Conservation (phyloP, 352 stramenopile genomes). For the Phytopythium helicoides region DNA sequence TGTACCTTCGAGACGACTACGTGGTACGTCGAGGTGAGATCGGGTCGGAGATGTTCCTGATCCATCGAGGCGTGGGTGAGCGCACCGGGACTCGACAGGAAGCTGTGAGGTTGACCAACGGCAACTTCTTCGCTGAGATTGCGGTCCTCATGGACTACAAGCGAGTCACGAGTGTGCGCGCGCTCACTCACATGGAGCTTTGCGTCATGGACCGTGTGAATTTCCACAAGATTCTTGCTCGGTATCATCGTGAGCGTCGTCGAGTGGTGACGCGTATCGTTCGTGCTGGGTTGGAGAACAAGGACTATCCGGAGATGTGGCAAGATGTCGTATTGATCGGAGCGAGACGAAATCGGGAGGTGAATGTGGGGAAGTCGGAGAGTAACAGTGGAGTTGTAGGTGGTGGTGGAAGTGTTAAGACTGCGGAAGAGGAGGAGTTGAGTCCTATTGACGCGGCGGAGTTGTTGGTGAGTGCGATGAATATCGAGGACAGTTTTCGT, state of each 20-base stretch:
- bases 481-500: background rate
- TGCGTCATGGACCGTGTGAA: slow-evolving; percentile 9
- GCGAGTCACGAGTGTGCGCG: slow-evolving; percentile 13
- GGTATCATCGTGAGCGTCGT: slow-evolving; percentile 15
- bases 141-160: slow-evolving; percentile 25
- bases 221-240: slow-evolving; percentile 18
- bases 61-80: slow-evolving; percentile 25
- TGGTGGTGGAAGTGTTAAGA: background rate
- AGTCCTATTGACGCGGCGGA: slow-evolving; percentile 3
- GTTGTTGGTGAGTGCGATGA: slow-evolving; percentile 5
- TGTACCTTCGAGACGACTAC: slow-evolving; percentile 28
- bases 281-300: slow-evolving; percentile 11
- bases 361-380: background rate
- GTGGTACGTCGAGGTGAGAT: slow-evolving; percentile 24
- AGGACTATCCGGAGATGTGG: slow-evolving; percentile 21
- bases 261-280: slow-evolving; percentile 19
- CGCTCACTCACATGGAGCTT: slow-evolving; percentile 20
- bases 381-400: no score
- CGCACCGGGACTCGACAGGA: slow-evolving; percentile 1
- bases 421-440: background rate
- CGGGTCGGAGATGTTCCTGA: slow-evolving; percentile 26
- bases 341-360: background rate
- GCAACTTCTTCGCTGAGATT: slow-evolving; percentile 16
- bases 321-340: slow-evolving; percentile 1
- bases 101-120: slow-evolving; percentile 5